Conservation (phyloP, 192 early-diverging fungal species). For the Rhizophagus clarus region DNA sequence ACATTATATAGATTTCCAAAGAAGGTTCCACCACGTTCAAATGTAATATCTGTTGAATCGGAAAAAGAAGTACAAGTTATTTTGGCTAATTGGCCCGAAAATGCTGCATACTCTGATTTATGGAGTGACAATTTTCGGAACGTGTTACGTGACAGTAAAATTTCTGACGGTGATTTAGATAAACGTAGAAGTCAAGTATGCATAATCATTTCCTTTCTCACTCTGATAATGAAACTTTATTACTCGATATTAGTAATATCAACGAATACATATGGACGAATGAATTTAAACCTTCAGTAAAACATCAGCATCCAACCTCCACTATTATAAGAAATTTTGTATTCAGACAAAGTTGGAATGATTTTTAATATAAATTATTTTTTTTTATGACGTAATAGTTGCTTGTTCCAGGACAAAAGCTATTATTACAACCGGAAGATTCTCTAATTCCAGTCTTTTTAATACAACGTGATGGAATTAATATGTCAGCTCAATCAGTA, state of each 20-base stretch:
- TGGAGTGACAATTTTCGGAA: slow-evolving; percentile 61
- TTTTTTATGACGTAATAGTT: slow-evolving; percentile 30
- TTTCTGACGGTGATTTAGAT: slow-evolving; percentile 61
- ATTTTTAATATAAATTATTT: not conserved
- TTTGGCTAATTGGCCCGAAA: slow-evolving; percentile 60
- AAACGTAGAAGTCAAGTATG: slow-evolving; percentile 44
- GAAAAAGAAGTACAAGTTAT: slow-evolving; percentile 42
- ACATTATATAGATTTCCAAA: slow-evolving; percentile 52
- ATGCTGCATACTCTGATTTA: slow-evolving; percentile 50
- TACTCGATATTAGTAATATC: no score
- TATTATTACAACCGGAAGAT: slow-evolving; percentile 57
- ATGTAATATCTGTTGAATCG: slow-evolving; percentile 38
- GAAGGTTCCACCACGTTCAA: slow-evolving; percentile 43
- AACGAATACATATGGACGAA: no score
- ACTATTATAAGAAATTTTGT: not conserved
- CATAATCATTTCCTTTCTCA: no score
- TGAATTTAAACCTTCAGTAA: no score
- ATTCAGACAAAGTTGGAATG: not conserved
- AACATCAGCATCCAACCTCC: no score
- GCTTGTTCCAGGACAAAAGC: slow-evolving; percentile 73
- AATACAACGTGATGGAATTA: slow-evolving; percentile 67
- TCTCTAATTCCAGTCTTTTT: slow-evolving; percentile 78
- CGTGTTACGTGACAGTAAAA: slow-evolving; percentile 42
- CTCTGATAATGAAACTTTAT: no score
- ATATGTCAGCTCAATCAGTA: not conserved